Conservation (phyloP, 768 basidiomycete genomes). For the Hortiboletus campestris region DNA sequence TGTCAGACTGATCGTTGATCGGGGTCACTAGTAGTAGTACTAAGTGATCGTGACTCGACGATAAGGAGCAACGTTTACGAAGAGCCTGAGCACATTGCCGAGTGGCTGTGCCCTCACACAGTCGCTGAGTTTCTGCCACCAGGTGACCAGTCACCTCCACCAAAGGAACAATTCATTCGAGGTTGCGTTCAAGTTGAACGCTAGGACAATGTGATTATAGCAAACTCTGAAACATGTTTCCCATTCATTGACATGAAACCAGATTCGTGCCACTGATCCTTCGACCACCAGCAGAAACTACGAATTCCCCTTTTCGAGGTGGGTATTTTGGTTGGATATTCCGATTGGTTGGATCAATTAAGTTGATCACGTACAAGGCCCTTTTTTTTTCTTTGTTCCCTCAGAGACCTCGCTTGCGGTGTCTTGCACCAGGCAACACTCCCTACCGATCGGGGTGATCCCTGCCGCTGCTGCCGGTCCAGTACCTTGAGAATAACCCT, state of each 20-base stretch:
- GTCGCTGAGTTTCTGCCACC: background rate
- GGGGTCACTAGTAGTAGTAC: no score
- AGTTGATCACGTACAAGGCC: slow-evolving; percentile 2
- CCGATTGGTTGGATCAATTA: background rate
- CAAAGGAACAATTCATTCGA: background rate
- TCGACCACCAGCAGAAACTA: background rate
- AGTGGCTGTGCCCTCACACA: slow-evolving; percentile 14
- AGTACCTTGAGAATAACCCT: background rate
- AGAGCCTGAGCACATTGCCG: background rate
- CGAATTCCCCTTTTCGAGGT: background rate
- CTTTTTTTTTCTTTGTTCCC: background rate
- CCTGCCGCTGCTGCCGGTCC: slow-evolving; percentile 13
- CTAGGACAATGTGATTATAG: background rate
- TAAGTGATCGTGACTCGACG: background rate
- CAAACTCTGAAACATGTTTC: slow-evolving; percentile 1
- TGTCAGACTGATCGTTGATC: no score
- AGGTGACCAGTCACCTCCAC: no score
- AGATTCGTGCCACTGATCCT: no score
- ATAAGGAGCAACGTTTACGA: no score
- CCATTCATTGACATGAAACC: no score
- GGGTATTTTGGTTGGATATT: background rate
- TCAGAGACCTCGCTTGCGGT: background rate
- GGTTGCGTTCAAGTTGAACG: background rate
- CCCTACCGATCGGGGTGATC: slow-evolving; percentile 3
- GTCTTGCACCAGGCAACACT: background rate